Base-by-base conservation (phyloP, 2,329 filamentous ascomycete species). In the Aspergillus felis region DNA sequence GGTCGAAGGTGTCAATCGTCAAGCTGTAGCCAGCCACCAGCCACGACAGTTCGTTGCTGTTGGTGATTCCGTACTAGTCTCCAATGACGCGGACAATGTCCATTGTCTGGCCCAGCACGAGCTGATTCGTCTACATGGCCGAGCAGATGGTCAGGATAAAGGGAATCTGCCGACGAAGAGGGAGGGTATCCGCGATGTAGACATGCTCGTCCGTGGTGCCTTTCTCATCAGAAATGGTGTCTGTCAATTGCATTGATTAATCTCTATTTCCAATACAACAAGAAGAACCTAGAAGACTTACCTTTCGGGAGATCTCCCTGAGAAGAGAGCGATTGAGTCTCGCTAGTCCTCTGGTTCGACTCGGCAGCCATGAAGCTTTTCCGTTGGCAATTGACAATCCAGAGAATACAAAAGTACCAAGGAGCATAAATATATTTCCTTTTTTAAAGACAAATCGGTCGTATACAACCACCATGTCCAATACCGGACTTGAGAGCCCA, bases 21-120 rank as follows among this genome's bases (percentile, higher is more conserved):
- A 86, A 67, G 27, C 75, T 76, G 64, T 84, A 87, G 2, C 80
- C 81, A 1, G 82, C 82, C 6, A 82, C 75, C 46, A 81, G 76
- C 82, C 84, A 86, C 27, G 76, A 77, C 17, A 83, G 70, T 32
- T 77, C 68, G 14, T 76, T 76, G 0, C 71, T 67, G 20, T 76
- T 72, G 10, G 66, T 73, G 44, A 78, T 67, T n/a, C 71, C 70
- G 59, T 83, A 83, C 41, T 69, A 75, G 8, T 64, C 59, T 20
- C 78, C 79, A 48, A 84, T 81, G 38, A 78, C 71, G 2, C 32
- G 17, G 5, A 54, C 20, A 3, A 47, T 50, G 46, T 47, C 25
- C 28, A 47, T 28, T 32, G 46, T 51, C 24, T 50, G 38, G 47
- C 51, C 44, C 35, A 57, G 46, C 2, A 47, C 56, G 17, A 54